Base-by-base conservation (phyloP, 176 grass and related monocot genomes). In the Aegilops umbellulata region DNA sequence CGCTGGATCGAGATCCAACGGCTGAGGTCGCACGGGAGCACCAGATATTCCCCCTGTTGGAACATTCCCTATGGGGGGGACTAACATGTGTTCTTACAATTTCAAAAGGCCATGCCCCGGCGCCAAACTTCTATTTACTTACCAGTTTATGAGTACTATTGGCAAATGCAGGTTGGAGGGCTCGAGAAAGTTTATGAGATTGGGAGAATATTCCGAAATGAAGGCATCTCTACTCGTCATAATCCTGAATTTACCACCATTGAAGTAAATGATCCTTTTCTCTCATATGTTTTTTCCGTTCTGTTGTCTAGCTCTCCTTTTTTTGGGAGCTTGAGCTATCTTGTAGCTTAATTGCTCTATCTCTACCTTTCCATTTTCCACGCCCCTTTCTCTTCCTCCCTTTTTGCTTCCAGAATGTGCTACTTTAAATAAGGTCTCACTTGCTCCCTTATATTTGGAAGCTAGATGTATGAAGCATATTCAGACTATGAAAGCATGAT, bases 401-500 rank as follows among this genome's bases (percentile, higher is more conserved):
- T 30, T 88, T 88, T 77, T 61, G 6, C 19, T 80, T 67, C 78
- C 69, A 80, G 24, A 91, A 65, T 86, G 55, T 72, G 67, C 34
- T 79, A 75, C 58, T 29, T 74, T 38, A 66, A 68, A 67, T 80
- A 53, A 75, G n/a, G 47, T 80, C 76, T 87, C 47, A 88, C 12
- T 85, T 2, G 10, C 39, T 88, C 77, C 20, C 23, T 87, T 87
- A n/a, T 81, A 47, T 83, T 89, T 92, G 80, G 65, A 84, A 85
- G 85, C 76, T 94, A 98, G 97, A 95, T 98, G 84, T 98, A 98
- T 90, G 97, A 98, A 89, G 94, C 97, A 88, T 98, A 98, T 90
- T 94, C 97, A n/a, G 97, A 98, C 87, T 98, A 98, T 84, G 86
- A 98, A 91, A 95, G 92, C 88, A 98, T 98, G 94, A 98, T 98